A percentile compares a stretch with the other conserved stretches of the same genome.
phyloP scores from a whole-genome alignment of 164 flowering plant genomes.

The Berberis thunbergii region DNA sequence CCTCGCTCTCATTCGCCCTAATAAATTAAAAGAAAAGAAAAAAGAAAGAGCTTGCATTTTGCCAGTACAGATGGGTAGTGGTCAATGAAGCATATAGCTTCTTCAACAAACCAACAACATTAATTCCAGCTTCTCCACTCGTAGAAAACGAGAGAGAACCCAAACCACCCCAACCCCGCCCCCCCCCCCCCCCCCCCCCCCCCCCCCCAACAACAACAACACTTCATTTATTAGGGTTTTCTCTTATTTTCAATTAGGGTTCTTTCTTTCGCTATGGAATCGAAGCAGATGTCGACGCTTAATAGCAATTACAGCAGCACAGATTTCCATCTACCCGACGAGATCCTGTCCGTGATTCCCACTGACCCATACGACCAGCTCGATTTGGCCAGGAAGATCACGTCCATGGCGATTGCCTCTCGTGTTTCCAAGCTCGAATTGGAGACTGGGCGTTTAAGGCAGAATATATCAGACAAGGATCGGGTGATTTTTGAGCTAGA shows the following conservation, averaged over 20 bases:
- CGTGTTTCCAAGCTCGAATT: constrained; percentile 83
- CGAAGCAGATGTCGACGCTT: constrained; percentile 8
- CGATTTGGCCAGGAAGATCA: constrained; percentile 88
- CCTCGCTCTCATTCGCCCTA: too few species aligned
- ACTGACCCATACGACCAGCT: constrained; percentile 89
- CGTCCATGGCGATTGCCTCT: constrained; percentile 92
- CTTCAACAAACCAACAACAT: too few species aligned
- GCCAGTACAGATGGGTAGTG: too few species aligned
- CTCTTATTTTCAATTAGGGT: not conserved
- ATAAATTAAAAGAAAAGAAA: too few species aligned
- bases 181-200: too few species aligned
- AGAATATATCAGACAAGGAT: constrained; percentile 62
- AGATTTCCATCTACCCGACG: constrained; percentile 62
- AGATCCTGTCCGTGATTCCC: constrained; percentile 74
- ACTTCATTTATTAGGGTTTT: constrained; percentile 7
- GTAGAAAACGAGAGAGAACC: too few species aligned
- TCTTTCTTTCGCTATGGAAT: not conserved
- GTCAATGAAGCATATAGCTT: too few species aligned
- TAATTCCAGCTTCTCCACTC: too few species aligned
- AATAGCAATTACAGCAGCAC: constrained; percentile 21
- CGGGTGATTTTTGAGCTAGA: constrained; percentile 43
- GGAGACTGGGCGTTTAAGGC: constrained; percentile 41
- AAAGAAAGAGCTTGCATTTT: too few species aligned
- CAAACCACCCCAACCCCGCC: not conserved
- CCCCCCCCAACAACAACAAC: too few species aligned